These are phyloP conservation scores for Yarrowia phangngaensis DNA, from an alignment of 805 yeast genomes.

Conservation along the genomic window DNA sequence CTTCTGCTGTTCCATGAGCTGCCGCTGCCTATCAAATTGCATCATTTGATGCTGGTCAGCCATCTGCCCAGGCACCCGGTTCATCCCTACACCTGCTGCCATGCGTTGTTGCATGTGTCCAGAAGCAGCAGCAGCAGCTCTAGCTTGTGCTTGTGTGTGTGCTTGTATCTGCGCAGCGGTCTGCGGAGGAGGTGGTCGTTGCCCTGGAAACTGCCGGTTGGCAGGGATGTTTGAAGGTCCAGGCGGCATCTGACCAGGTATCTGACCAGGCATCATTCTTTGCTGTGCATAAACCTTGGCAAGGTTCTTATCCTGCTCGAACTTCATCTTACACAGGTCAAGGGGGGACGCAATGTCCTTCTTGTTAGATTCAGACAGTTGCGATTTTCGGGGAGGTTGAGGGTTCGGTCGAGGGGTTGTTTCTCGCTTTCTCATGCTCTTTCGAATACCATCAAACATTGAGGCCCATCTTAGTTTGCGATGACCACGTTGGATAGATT, in stretches of 20 bases:
- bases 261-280: conserved; percentile 26
- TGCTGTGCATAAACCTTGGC: conserved; percentile 52
- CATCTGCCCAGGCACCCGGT: conserved; percentile 29
- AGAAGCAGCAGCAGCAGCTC: conserved; percentile 25
- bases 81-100: conserved; percentile 34
- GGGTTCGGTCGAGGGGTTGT: conserved; percentile 59
- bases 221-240: conserved; percentile 20
- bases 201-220: conserved; percentile 21
- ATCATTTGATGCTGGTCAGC: conserved; percentile 35
- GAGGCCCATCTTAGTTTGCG: conserved; percentile 90
- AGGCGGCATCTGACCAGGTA: conserved; percentile 12
- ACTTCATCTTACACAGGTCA: conserved; percentile 76
- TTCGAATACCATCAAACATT: conserved; percentile 92
- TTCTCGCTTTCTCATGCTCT: conserved; percentile 85
- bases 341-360: conserved; percentile 68
- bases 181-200: conserved; percentile 17
- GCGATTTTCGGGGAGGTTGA: conserved; percentile 42
- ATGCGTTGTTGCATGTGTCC: conserved; percentile 27
- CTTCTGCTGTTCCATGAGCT: conserved; percentile 37
- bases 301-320: conserved; percentile 78
- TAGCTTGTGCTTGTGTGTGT: conserved; percentile 22
- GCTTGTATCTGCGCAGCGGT: conserved; percentile 32
- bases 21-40: conserved; percentile 36
- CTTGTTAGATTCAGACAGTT: conserved; percentile 29
- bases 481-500: conserved; percentile 91